phyloP scores from a whole-genome alignment of 495 filamentous ascomycete species.

The Talaromyces wortmannii region DNA sequence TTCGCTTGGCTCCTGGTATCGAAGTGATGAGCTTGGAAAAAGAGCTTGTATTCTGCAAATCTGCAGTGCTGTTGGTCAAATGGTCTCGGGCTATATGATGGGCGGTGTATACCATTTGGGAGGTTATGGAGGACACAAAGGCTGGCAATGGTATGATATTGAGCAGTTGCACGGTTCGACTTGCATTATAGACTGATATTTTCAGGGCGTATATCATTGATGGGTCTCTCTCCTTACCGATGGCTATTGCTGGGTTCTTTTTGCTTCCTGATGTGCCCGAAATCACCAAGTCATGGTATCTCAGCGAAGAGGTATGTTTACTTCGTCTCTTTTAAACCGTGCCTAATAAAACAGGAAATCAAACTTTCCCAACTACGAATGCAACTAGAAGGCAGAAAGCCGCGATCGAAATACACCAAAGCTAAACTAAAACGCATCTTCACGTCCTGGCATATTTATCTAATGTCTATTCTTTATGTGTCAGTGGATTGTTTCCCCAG shows the following conservation, averaged over 20 bases:
- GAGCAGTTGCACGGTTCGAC: not conserved
- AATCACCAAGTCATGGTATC: conserved; percentile 49
- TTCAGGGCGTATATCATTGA: conserved; percentile 38
- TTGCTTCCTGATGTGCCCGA: conserved; percentile 56
- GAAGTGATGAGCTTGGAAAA: conserved; percentile 48
- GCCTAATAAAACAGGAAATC: conserved; percentile 27
- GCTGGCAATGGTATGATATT: conserved; percentile 33
- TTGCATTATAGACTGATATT: conserved; percentile 8
- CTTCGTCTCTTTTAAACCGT: not conserved
- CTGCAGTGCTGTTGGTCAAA: conserved; percentile 42
- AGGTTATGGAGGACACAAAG: conserved; percentile 38
- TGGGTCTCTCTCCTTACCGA: conserved; percentile 37
- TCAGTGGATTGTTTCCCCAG: conserved; percentile 17
- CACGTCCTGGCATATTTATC: conserved; percentile 44
- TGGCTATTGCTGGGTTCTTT: conserved; percentile 49
- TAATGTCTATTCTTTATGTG: conserved; percentile 39
- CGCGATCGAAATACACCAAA: conserved; percentile 35
- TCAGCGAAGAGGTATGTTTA: conserved; percentile 25
- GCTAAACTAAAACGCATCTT: conserved; percentile 46
- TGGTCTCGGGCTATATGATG: conserved; percentile 56
- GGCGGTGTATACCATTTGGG: conserved; percentile 44
- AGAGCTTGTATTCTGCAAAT: conserved; percentile 59
- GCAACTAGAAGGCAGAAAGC: conserved; percentile 37
- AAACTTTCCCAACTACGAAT: conserved; percentile 37
- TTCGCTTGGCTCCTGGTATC: conserved; percentile 42